phyloP scores from a whole-genome alignment of 177 flowering plant genomes.

The Vitis hybrid region DNA sequence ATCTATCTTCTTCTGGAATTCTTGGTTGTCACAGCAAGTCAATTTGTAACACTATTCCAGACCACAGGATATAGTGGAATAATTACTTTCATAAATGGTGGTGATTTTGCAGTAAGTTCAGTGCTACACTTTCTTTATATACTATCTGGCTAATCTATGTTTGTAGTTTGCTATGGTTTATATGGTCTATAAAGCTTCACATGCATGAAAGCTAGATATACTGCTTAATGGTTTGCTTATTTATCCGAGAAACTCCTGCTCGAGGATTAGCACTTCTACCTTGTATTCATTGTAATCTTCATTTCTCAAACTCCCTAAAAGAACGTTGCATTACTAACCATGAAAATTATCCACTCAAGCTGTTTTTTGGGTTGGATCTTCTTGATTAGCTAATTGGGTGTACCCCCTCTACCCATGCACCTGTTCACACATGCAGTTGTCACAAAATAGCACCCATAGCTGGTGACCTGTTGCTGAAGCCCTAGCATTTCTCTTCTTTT shows the following conservation, averaged over 20 bases:
- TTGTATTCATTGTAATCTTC: too few species aligned
- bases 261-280: neutral
- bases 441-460: too few species aligned
- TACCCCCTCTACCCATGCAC: neutral
- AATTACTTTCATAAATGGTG: conserved; percentile 61
- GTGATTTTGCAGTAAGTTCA: conserved; percentile 73
- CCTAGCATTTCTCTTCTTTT: too few species aligned
- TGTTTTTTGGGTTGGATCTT: neutral
- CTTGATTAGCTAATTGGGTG: neutral
- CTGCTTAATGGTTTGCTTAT: neutral
- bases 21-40: conserved; percentile 76
- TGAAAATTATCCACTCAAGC: neutral
- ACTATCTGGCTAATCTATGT: neutral
- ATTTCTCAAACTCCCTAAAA: neutral
- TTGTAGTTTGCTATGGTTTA: neutral
- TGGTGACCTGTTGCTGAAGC: too few species aligned
- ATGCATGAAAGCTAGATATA: neutral
- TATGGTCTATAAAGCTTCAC: conserved; percentile 3
- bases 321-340: neutral
- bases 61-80: conserved; percentile 57
- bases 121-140: neutral
- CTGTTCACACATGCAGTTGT: too few species aligned
- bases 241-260: neutral
- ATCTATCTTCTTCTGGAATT: conserved; percentile 73
- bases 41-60: conserved; percentile 60